A percentile compares a stretch with the other conserved stretches of the same genome.
Evolutionary conservation across 441 rosid species (phyloP).

Genomic region (Erodium moschatum): DNA sequence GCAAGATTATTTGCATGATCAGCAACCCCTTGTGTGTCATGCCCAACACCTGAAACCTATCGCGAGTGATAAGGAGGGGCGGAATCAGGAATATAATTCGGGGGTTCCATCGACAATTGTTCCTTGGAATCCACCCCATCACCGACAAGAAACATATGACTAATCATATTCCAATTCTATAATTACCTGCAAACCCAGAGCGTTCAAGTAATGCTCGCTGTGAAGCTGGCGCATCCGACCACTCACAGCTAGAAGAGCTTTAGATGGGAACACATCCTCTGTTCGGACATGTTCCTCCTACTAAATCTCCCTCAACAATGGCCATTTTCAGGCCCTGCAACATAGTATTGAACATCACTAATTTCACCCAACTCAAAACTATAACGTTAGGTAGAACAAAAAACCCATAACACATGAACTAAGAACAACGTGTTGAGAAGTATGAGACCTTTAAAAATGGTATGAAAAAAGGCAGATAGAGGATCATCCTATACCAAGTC

Average conservation of each 20-base stretch:
- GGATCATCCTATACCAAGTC: no score
- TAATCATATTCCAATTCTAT: no score
- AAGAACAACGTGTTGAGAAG: neutral
- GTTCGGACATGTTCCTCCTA: slow-evolving; percentile 96
- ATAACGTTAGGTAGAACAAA: neutral
- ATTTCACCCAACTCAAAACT: neutral
- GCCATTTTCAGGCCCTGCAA: slow-evolving; percentile 87
- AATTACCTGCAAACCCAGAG: slow-evolving; percentile 83
- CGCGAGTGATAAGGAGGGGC: neutral
- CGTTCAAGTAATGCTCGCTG: slow-evolving; percentile 82
- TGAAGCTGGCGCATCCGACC: slow-evolving; percentile 93
- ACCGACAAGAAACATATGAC: neutral
- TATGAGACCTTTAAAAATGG: no score
- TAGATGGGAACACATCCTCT: slow-evolving; percentile 96
- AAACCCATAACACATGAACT: neutral
- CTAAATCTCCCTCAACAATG: slow-evolving; percentile 86
- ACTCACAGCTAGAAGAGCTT: slow-evolving; percentile 93
- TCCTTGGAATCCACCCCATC: no score
- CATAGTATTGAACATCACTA: neutral
- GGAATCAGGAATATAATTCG: no score
- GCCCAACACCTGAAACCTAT: slow-evolving; percentile 83
- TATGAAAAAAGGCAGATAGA: no score
- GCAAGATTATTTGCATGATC: slow-evolving; percentile 32
- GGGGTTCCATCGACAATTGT: no score
- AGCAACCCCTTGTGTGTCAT: slow-evolving; percentile 79